Evolutionary conservation across 805 yeast genomes (phyloP), one percentile per base, ranked within the genome.

Genomic region (Saccharomyces eubayanus): DNA sequence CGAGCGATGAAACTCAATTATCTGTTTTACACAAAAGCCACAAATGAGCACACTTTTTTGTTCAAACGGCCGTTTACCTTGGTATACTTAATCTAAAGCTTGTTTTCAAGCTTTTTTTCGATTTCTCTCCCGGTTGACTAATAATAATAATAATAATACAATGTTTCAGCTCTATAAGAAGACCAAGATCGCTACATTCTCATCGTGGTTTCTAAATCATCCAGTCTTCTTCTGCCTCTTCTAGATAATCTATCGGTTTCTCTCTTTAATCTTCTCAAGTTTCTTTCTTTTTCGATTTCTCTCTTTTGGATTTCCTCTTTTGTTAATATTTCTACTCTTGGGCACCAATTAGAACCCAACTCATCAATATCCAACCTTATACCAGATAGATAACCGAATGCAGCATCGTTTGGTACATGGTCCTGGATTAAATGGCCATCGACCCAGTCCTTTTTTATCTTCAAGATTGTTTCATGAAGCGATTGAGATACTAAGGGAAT

Each of bases 271-370:
- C 99, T 82, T 70, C 99, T 81, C 57, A 89, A 77, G 66, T 87
- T 90, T 69, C 98, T 80, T 62, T 91, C 97, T 64, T 95, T 83
- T 71, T 94, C 99, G 61, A 90, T 89, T 67, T 94, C 98, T 60
- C 98, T 80, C 72, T 86, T 85, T 66, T 92, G 97, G 54, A 94
- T 89, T 70, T 94, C 99, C 81, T 91, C 89, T 52, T 88, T 91
- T 1, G 94, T 83, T 55, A 94, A 77, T 12, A 82, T 81, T 69
- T 92, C 98, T 6, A 92, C 85, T 46, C 82, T 78, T 28, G 99
- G 99, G 52, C 85, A 84, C 95, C 97, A 94, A 12, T 73, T 76
- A 40, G 83, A 87, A 31, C 96, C 96, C 28, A 88, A 77, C 50
- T 82, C 82, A 64, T 86, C 94, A 30, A 81, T 78, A 64, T 85